Conservation (phyloP, 1,284 basidiomycete species). For the Ceratobasidium sp. region DNA sequence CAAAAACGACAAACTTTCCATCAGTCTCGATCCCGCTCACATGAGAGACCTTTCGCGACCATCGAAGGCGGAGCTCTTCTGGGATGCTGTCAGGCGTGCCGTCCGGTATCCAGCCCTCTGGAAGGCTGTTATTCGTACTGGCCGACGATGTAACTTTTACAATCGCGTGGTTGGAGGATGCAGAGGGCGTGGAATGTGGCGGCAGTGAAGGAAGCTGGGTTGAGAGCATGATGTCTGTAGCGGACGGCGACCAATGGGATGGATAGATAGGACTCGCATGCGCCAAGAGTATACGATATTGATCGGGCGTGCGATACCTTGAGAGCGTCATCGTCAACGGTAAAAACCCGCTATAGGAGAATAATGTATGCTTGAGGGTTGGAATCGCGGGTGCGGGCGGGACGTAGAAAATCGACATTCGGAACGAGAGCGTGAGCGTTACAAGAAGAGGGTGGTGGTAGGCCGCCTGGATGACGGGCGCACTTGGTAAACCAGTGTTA, state of each 20-base stretch:
- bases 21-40: constrained; percentile 79
- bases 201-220: constrained; percentile 42
- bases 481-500: constrained; percentile 51
- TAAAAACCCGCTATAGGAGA: constrained; percentile 42
- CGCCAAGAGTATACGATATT: constrained; percentile 76
- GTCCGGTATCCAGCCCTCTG: constrained; percentile 77
- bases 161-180: not conserved
- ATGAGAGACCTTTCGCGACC: constrained; percentile 72
- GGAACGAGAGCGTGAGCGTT: constrained; percentile 71
- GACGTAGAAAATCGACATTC: constrained; percentile 73
- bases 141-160: constrained; percentile 9
- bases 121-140: constrained; percentile 48
- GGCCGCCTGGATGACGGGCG: constrained; percentile 68
- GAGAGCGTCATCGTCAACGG: constrained; percentile 50
- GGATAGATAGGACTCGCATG: constrained; percentile 82
- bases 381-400: constrained; percentile 65
- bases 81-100: constrained; percentile 69
- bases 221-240: constrained; percentile 75
- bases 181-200: not conserved
- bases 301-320: constrained; percentile 50
- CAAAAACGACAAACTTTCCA: constrained; percentile 84
- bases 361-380: constrained; percentile 37
- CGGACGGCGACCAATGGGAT: constrained; percentile 79
- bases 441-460: constrained; percentile 81
- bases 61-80: constrained; percentile 55